Base-by-base conservation (phyloP, 2,329 filamentous ascomycete genomes). In the Dothideomycetes sp. region DNA sequence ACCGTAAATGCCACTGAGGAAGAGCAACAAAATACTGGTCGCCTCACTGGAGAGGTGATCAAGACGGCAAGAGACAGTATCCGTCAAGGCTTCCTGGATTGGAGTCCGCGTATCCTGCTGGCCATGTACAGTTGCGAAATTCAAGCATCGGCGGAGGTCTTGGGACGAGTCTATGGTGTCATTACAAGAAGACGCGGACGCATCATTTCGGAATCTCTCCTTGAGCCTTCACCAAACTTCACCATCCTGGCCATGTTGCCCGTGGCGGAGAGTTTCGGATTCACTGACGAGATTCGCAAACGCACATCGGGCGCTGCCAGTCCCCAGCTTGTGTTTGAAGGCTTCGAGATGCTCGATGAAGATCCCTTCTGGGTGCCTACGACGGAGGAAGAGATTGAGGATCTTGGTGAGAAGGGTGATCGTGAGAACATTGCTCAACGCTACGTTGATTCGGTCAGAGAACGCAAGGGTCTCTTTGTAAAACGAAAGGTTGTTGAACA, bases 121-220 rank as follows among this genome's bases (percentile, higher is more conserved):
- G 91, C 91, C 37, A 96, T 96, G 86, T 98, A 98, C 68, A 86
- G 78, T 41, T 94, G 89, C 60, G 91, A 96, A 60, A 96, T 98
- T 54, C 91, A 96, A 71, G 87, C 89, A 20, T 88, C 84, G 16
- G 79, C 88, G 53, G 91, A 96, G 63, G 91, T 96, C 29, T 78
- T 98, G 4, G 91, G 91, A 16, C 81, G 86, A 20, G 91, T 96
- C 23, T 98, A 98, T 69, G 85, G 84, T 51, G 89, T 96, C n/a
- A 79, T 98, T n/a, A 95, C 89, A 22, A 82, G 89, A 1, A 84
- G 91, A 4, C 81, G 88, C 23, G 91, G 91, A 18, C 82, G 81
- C 25, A 93, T 98, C 39, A 76, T 94, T 16, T 83, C 83, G 8
- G 91, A 98, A 64, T 78, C 80, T 15, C 84, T 98, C 69, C 93